Base-by-base conservation (phyloP, 805 yeast genomes). In the Jamesozyma hellenica region DNA sequence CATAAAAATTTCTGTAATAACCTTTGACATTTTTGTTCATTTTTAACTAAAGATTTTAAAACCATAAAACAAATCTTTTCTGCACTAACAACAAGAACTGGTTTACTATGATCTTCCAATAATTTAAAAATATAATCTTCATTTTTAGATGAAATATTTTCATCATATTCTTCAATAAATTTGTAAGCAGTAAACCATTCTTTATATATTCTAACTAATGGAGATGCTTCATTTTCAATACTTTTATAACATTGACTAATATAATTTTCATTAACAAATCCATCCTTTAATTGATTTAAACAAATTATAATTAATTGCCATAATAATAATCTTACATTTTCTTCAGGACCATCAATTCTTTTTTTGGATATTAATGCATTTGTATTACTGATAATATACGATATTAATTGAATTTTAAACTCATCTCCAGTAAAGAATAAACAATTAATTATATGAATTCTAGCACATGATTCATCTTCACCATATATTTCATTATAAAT, bases 271-370 rank as follows among this genome's bases (percentile, higher is more conserved):
- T 26, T 29, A 4, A 16, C 45, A 0, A 39, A 36, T 0, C 57
- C 45, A 3, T 52, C 34, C 4, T 64, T 52, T 2, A 70, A 45
- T 2, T 56, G 49, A 33, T 66, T 70, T 16, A 69, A 42, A 10
- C 75, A 45, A 2, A 75, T 42, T 13, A 81, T 45, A 10, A 82
- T 48, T 15, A 82, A 65, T 25, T 75, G 71, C 46, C 76, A 71
- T 7, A 77, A 53, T 42, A 70, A 72, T 8, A 83, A 58, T 44
- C 96, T 66, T 38, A 66, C 67, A 61, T 74, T 62, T 51, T 83
- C 92, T 53, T 84, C 95, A 7, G 63, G 62, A 0, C 84, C 82
- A 52, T 83, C 92, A 0, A 75, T 72, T 32, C 74, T 66, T 51
- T 71, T 76, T 25, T 61, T 49, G 2, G 82, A 79, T 1, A 54